A percentile compares a stretch with the other conserved stretches of the same genome.
phyloP scores from a whole-genome alignment of 2,329 filamentous ascomycete species.

The Ophiobolus disseminans region DNA sequence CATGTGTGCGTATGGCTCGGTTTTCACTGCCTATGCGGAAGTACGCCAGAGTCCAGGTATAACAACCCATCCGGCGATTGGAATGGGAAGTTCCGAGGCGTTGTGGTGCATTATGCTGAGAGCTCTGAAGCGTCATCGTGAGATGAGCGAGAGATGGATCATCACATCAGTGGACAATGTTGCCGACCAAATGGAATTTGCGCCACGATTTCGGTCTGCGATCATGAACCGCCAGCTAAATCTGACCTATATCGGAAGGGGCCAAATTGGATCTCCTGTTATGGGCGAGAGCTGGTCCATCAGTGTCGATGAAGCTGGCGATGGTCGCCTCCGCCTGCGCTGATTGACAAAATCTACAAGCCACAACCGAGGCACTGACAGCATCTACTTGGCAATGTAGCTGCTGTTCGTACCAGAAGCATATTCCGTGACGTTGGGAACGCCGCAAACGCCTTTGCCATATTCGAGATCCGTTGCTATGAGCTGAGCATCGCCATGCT shows the following conservation, averaged over 20 bases:
- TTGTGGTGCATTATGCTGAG: background rate
- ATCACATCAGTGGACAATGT: background rate
- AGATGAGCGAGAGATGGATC: constrained; percentile 1
- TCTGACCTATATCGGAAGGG: background rate
- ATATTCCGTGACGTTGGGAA: constrained; percentile 12
- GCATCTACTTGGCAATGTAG: too few species aligned
- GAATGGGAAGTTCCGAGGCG: background rate
- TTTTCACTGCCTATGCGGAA: too few species aligned
- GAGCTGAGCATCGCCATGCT: background rate
- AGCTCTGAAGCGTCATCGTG: background rate
- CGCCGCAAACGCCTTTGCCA: constrained; percentile 3
- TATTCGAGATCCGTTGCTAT: background rate
- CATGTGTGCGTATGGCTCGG: too few species aligned
- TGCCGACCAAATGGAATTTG: background rate
- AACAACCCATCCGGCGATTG: too few species aligned
- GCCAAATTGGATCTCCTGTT: background rate
- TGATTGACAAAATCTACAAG: constrained; percentile 2
- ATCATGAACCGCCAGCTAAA: background rate
- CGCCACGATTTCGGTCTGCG: background rate
- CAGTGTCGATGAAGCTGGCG: background rate
- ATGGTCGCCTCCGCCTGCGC: background rate
- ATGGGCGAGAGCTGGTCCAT: background rate
- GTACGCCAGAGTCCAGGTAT: too few species aligned
- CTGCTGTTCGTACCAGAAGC: too few species aligned
- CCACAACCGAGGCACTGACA: background rate